Base-by-base conservation (phyloP, 371 early-diverging fungal species). In the Sporodiniella umbellata region DNA sequence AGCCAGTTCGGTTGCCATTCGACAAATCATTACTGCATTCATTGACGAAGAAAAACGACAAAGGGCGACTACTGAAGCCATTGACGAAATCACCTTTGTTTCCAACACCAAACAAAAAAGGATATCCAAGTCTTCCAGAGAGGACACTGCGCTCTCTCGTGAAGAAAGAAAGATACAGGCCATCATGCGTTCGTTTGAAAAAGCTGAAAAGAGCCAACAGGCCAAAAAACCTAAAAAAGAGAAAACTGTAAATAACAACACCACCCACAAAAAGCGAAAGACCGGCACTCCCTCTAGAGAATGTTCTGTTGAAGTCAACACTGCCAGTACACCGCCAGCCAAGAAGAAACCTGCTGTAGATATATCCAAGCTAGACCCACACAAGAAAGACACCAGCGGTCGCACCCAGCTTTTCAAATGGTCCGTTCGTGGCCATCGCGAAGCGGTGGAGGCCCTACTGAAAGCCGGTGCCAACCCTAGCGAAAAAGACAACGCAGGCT, bases 391-490 rank as follows among this genome's bases (percentile, higher is more conserved):
- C 44, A 67, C 78, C 1, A 64, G 64, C 23, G 83, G 83, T 14
- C 77, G 80, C n/a, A 79, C 83, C 0, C 79, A 78, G 22, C 57
- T 83, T 18, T 74, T 76, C 55, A 68, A 70, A 40, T 79, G 73
- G 72, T 61, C 81, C 2, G 79, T 72, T 30, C 67, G 72, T 8
- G 84, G 85, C 7, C 75, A 87, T 48, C 45, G 66, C 4, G 70
- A 68, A 19, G 72, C 74, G 19, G 83, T 86, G 1, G 69, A 72
- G 23, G 60, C 69, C 19, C 53, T 87, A 5, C 60, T 88, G 14
- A 73, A 79, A 44, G 83, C 84, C 25, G 94, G 94, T 10, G 88
- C 87, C 0, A 88, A 90, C 39, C 76, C 90, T 11, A 83, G 85
- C 39, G 75, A 79, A 44, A 63, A 57, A 33, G 90, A 90, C 49